Evolutionary conservation across 83 land plant genomes (phyloP).

Genomic region (Diphasiastrum complanatum): DNA sequence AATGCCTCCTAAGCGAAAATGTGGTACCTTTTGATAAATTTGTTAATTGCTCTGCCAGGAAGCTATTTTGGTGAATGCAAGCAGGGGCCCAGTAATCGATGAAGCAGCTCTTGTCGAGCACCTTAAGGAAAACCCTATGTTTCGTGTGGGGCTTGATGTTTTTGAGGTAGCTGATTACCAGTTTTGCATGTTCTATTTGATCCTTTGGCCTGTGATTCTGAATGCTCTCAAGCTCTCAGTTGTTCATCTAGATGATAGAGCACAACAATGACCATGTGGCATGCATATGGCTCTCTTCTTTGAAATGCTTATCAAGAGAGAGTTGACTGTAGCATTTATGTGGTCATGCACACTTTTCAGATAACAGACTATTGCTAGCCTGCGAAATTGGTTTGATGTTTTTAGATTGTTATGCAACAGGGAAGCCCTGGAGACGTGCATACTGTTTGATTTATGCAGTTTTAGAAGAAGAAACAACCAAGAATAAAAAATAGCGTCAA

Average conservation of each 20-base stretch:
- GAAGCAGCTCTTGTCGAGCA: conserved; percentile 89
- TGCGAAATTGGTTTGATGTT: too few relatives aligned
- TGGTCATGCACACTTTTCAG: too few relatives aligned
- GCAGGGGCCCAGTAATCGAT: conserved; percentile 94
- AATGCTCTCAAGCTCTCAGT: conserved; percentile 1
- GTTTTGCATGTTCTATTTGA: too few relatives aligned
- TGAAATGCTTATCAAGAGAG: conserved; percentile 1
- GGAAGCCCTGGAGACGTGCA: too few relatives aligned
- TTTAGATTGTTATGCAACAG: too few relatives aligned
- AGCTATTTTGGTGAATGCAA: conserved; percentile 85
- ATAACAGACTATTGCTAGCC: too few relatives aligned
- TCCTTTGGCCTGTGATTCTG: neutral
- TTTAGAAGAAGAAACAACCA: neutral
- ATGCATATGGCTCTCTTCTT: too few relatives aligned
- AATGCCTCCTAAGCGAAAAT: too few relatives aligned
- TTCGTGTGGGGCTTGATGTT: conserved; percentile 95
- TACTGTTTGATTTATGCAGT: conserved; percentile 2
- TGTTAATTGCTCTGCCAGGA: conserved; percentile 54
- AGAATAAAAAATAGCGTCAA: neutral
- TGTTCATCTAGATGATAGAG: neutral
- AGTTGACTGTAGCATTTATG: too few relatives aligned
- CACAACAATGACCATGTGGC: neutral
- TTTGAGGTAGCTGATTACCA: conserved; percentile 60
- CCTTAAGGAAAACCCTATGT: conserved; percentile 86
- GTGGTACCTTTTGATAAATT: too few relatives aligned